Base-by-base conservation (phyloP, 2,329 filamentous ascomycete genomes). In the Teratosphaeria viscida region DNA sequence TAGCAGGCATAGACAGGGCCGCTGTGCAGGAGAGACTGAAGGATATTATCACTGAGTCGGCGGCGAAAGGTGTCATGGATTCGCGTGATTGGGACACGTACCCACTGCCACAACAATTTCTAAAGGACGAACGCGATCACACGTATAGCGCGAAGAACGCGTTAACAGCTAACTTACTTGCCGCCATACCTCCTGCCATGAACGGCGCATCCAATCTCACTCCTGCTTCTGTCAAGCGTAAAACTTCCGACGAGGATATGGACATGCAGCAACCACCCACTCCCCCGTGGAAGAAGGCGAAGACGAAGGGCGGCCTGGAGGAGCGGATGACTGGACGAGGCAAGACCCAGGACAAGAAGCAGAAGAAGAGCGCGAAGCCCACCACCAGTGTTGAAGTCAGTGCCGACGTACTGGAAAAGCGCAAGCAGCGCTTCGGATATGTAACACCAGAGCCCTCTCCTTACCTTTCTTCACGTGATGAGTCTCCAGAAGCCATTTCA, bases 1-100 rank as follows among this genome's bases (percentile, higher is more conserved):
- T 78, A 49, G 62, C 71, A 14, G 76, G 73, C 60, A 76, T 81
- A 60, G 70, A 70, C n/a, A 66, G 66, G 56, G 69, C 80, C 57
- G 90, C 95, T 60, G 87, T 96, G 80, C 88, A 96, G 73, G 79
- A 80, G 61, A 95, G 91, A 71, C 79, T 99, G 64, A 96, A 92
- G 75, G 78, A 86, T 62, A 87, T 91, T 66, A 96, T 99, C 72
- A 89, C 87, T 62, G 81, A 85, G 58, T 90, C 90, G 14, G 91
- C 90, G 65, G 87, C 92, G 67, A 82, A 78, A 66, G 83, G 87
- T 65, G 82, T 82, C 59, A 82, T 96, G 70, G 80, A 87, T 70
- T 81, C 80, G 29, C 85, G 89, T 72, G 83, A 96, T 77, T 99
- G 94, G 94, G 83, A 88, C 63, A 81, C 77, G 29, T 83, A 95